Conservation (phyloP, 306 rosid genomes). For the Medicago arabica region DNA sequence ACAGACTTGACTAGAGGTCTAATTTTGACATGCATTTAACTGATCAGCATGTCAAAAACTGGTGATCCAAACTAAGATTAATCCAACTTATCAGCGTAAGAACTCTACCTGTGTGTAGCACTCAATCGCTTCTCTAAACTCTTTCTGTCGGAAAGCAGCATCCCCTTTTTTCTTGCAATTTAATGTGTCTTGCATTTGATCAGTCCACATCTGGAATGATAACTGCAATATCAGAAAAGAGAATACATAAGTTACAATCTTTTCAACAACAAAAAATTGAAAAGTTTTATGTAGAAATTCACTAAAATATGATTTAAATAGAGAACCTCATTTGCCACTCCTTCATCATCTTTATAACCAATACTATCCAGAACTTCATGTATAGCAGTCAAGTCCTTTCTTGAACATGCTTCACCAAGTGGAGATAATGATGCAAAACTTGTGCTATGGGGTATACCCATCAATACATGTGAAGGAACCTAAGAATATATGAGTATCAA, state of each 20-base stretch:
- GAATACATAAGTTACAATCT: conserved; percentile 37
- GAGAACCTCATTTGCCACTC: conserved; percentile 76
- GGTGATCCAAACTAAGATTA: background rate
- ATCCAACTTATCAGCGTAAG: background rate
- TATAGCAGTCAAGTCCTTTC: conserved; percentile 81
- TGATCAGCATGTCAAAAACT: background rate
- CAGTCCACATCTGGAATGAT: conserved; percentile 89
- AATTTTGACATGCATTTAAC: no score
- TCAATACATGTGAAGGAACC: no score
- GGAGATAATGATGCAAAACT: no score
- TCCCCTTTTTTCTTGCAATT: conserved; percentile 80
- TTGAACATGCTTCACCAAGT: conserved; percentile 84
- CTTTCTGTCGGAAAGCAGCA: conserved; percentile 68
- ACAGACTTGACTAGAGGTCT: background rate
- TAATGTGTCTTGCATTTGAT: conserved; percentile 82
- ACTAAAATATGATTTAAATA: conserved; percentile 24
- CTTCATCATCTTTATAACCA: conserved; percentile 84
- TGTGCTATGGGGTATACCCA: no score
- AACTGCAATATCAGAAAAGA: conserved; percentile 53
- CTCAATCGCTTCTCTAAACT: conserved; percentile 66
- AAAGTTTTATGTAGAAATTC: background rate
- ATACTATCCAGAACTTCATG: conserved; percentile 73
- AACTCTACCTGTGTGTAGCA: conserved; percentile 70
- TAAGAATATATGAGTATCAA: no score
- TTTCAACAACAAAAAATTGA: background rate